phyloP scores from a whole-genome alignment of 1,284 basidiomycete species.

The Heterobasidion parviporum region DNA sequence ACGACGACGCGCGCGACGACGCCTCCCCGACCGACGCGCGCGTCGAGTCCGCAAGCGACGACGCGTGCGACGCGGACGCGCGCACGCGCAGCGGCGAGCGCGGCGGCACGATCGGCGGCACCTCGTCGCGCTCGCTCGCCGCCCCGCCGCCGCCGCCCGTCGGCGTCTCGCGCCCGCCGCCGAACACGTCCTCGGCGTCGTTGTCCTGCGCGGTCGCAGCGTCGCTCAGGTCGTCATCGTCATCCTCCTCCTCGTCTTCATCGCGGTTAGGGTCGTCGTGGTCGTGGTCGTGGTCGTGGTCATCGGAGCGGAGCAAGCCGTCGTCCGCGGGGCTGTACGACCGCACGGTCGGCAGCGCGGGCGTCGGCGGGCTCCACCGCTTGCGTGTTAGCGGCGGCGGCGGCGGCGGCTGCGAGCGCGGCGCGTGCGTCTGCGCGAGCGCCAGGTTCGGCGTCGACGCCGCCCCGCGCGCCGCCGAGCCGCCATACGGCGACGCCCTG shows the following conservation, averaged over 20 bases:
- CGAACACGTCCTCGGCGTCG: background rate
- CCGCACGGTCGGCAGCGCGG: constrained; percentile 40
- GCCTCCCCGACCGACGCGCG: constrained; percentile 33
- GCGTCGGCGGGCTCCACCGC: constrained; percentile 44
- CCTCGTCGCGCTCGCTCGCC: constrained; percentile 22
- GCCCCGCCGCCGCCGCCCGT: constrained; percentile 7
- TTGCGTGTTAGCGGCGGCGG: constrained; percentile 17
- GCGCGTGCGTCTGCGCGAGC: constrained; percentile 12
- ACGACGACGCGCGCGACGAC: constrained; percentile 9
- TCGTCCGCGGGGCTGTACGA: constrained; percentile 38
- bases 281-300: too few relatives aligned
- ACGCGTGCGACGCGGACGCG: constrained; percentile 22
- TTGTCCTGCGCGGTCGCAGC: too few relatives aligned
- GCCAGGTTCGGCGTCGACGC: constrained; percentile 58
- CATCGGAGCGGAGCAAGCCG: too few relatives aligned
- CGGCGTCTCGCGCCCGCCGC: constrained; percentile 4
- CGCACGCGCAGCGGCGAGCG: constrained; percentile 44
- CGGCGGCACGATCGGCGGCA: constrained; percentile 35
- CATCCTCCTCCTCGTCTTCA: constrained; percentile 8
- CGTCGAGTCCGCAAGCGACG: constrained; percentile 32
- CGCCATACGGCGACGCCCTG: background rate
- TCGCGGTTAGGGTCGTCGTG: too few relatives aligned
- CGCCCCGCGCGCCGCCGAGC: constrained; percentile 22
- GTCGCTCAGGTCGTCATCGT: constrained; percentile 1
- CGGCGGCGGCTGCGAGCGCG: constrained; percentile 4